Evolutionary conservation across 2,329 filamentous ascomycete genomes (phyloP).

Genomic region (Penicillium palitans): DNA sequence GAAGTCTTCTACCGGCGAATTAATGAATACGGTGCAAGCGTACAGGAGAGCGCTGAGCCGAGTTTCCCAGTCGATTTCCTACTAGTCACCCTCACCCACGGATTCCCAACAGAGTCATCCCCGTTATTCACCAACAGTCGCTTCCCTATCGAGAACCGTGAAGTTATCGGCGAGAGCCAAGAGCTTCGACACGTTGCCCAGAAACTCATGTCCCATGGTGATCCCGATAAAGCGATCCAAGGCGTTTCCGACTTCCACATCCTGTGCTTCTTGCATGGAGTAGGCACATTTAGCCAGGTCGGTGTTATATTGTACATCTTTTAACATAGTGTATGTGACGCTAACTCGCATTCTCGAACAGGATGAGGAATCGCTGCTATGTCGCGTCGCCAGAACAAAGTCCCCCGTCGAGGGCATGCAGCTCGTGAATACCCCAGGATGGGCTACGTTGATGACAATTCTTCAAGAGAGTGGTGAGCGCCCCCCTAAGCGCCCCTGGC

Average conservation of each 20-base stretch:
- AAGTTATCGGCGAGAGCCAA: constrained; percentile 80
- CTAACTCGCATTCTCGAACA: constrained; percentile 42
- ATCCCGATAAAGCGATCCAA: constrained; percentile 61
- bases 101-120: constrained; percentile 79
- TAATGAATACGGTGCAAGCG: constrained; percentile 94
- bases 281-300: constrained; percentile 85
- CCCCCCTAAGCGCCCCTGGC: constrained; percentile 70
- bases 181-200: constrained; percentile 69
- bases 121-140: constrained; percentile 70
- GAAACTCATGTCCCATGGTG: constrained; percentile 66
- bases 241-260: constrained; percentile 92
- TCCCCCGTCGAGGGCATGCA: constrained; percentile 79
- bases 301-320: constrained; percentile 26
- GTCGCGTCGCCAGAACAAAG: constrained; percentile 77
- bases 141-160: constrained; percentile 91
- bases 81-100: constrained; percentile 91
- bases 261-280: constrained; percentile 77
- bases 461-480: constrained; percentile 97
- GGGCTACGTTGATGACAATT: constrained; percentile 91
- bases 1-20: constrained; percentile 95
- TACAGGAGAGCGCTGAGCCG: constrained; percentile 96
- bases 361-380: constrained; percentile 87
- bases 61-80: constrained; percentile 96
- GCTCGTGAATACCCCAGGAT: constrained; percentile 82
- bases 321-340: constrained; percentile 11